phyloP scores from a whole-genome alignment of 805 yeast genomes.

The Candida insectorum region DNA sequence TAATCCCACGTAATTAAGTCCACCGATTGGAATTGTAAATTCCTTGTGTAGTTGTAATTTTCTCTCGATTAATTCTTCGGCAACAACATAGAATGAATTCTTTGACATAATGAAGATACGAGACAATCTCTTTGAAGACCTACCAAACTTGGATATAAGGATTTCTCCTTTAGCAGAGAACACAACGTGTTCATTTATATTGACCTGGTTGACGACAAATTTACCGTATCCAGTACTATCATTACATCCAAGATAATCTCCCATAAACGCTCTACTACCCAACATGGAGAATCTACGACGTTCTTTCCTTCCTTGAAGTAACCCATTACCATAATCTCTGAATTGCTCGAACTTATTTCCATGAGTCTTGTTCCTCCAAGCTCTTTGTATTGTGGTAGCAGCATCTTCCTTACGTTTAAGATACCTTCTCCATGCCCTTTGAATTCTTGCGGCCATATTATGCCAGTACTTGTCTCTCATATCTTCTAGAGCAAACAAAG shows the following conservation, averaged over 20 bases:
- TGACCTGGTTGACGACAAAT: conserved; percentile 64
- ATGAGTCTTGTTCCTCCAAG: conserved; percentile 76
- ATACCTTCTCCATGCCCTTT: conserved; percentile 92
- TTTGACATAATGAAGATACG: conserved; percentile 70
- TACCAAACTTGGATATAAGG: conserved; percentile 81
- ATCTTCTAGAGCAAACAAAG: conserved; percentile 90
- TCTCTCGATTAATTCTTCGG: conserved; percentile 65
- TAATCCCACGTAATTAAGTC: conserved; percentile 61
- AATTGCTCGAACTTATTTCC: conserved; percentile 81
- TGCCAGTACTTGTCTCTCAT: conserved; percentile 98
- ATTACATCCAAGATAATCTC: conserved; percentile 90
- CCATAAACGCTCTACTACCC: conserved; percentile 86
- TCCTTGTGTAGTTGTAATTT: conserved; percentile 59
- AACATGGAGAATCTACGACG: conserved; percentile 84
- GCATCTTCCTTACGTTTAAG: conserved; percentile 79
- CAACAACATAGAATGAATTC: conserved; percentile 61
- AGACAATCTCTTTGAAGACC: conserved; percentile 78
- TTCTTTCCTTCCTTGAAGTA: conserved; percentile 75
- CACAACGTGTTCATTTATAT: conserved; percentile 64
- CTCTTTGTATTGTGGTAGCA: conserved; percentile 74
- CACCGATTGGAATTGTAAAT: conserved; percentile 53
- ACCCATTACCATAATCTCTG: conserved; percentile 75
- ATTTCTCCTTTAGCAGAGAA: conserved; percentile 84
- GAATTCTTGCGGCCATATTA: conserved; percentile 96
- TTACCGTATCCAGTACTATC: conserved; percentile 68